Evolutionary conservation across 345 rosid species (phyloP).

Genomic region (Erysimum cheiranthoides): DNA sequence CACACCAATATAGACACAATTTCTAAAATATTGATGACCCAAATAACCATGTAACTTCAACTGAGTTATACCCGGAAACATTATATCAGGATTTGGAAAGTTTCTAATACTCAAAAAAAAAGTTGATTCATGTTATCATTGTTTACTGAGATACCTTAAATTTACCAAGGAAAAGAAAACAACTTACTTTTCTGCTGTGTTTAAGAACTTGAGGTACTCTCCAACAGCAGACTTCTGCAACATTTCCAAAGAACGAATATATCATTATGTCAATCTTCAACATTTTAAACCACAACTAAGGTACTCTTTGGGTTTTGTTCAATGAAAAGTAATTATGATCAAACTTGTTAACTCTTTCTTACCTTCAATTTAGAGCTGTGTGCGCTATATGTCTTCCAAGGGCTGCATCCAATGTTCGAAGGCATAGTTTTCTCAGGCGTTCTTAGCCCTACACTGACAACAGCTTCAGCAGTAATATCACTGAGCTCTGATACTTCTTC

Average conservation of each 20-base stretch:
- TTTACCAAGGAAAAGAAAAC: neutral
- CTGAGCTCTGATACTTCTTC: slow-evolving; percentile 32
- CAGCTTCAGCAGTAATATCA: slow-evolving; percentile 25
- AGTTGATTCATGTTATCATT: neutral
- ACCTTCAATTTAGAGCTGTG: slow-evolving; percentile 64
- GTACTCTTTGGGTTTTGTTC: neutral
- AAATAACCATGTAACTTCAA: slow-evolving; percentile 12
- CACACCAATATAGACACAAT: neutral
- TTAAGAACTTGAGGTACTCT: slow-evolving; percentile 67
- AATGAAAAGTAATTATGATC: neutral
- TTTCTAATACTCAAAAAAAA: neutral
- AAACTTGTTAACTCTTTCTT: neutral
- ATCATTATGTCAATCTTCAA: neutral
- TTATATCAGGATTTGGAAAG: neutral
- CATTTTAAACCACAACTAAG: neutral
- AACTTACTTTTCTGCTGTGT: slow-evolving; percentile 75
- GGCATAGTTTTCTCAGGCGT: slow-evolving; percentile 56
- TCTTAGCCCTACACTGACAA: slow-evolving; percentile 48
- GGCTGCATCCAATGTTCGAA: slow-evolving; percentile 43
- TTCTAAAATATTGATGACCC: neutral
- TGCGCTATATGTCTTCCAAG: slow-evolving; percentile 58
- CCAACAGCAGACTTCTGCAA: slow-evolving; percentile 64
- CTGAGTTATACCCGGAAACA: neutral
- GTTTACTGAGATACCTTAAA: neutral
- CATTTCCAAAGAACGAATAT: neutral